phyloP scores from a whole-genome alignment of 176 grass and related monocot species.

The Oryza rufipogon region DNA sequence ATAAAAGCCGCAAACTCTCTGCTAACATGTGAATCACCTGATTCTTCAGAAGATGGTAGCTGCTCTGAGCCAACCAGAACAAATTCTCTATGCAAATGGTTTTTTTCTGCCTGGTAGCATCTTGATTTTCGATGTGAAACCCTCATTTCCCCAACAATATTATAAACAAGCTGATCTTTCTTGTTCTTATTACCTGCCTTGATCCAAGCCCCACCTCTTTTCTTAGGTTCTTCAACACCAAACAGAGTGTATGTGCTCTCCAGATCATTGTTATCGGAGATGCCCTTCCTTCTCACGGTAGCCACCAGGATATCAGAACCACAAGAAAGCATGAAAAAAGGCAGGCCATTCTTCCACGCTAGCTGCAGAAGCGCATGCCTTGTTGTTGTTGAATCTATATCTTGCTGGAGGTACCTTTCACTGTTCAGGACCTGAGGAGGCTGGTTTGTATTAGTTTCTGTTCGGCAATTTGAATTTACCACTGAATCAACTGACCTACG shows the following conservation, averaged over 20 bases:
- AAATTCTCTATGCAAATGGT: slow-evolving; percentile 66
- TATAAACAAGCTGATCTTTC: slow-evolving; percentile 71
- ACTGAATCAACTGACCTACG: slow-evolving; percentile 57
- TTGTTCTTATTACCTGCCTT: slow-evolving; percentile 69
- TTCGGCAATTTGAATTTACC: slow-evolving; percentile 44
- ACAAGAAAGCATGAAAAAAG: slow-evolving; percentile 91
- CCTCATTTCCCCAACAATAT: slow-evolving; percentile 67
- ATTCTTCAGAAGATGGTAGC: slow-evolving; percentile 47
- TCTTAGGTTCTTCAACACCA: slow-evolving; percentile 69
- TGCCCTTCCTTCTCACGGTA: slow-evolving; percentile 57
- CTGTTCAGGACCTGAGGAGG: slow-evolving; percentile 38
- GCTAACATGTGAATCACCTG: slow-evolving; percentile 48
- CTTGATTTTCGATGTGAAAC: slow-evolving; percentile 53
- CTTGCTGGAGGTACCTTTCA: slow-evolving; percentile 51
- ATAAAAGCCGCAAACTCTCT: slow-evolving; percentile 80
- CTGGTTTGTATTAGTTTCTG: slow-evolving; percentile 37
- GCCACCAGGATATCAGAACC: slow-evolving; percentile 80
- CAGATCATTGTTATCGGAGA: slow-evolving; percentile 49
- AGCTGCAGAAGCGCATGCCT: slow-evolving; percentile 86
- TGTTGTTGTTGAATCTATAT: slow-evolving; percentile 48
- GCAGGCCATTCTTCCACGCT: slow-evolving; percentile 80
- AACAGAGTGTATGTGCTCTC: slow-evolving; percentile 78
- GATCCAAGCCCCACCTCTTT: slow-evolving; percentile 63
- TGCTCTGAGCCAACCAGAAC: slow-evolving; percentile 74
- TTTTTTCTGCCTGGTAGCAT: slow-evolving; percentile 44